Base-by-base conservation (phyloP, 306 rosid species). In the Macrotyloma uniflorum region DNA sequence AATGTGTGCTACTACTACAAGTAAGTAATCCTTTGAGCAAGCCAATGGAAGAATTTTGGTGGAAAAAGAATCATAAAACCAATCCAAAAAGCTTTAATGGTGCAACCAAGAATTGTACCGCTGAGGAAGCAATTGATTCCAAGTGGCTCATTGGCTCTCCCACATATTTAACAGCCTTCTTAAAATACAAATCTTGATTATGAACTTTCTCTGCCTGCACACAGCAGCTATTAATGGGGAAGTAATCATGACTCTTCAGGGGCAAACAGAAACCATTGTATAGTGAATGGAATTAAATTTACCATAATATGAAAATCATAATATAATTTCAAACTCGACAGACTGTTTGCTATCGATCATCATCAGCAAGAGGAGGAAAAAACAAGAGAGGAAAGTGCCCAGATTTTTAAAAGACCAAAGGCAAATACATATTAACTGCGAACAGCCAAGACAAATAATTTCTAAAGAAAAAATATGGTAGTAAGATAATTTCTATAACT, bases 101-200 rank as follows among this genome's bases (percentile, higher is more conserved):
- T 59, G 26, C 26, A 20, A 33, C 30, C 7, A n/a, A 76, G 57
- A 72, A 49, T 38, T 75, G 54, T 86, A 93, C 98, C 83, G 97
- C 98, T 5, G 98, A 94, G 54, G 98, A 94, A 70, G 98, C 95
- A 76, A 94, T 94, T 57, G 98, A 89, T 85, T 94, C 98, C 90
- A 94, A 70, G 83, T 94, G 98, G 42, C 95, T 85, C 97, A 94
- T 94, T 35, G 97, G 97, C 85, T 94, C 98, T 80, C 97, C 97
- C 36, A 89, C 97, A 77, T 78, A 80, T 87, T 89, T 94, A 80
- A 88, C 90, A 74, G 97, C 85, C 86, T 78, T 90, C 93, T 94
- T 94, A 83, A 84, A 94, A 79, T 87, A 90, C 87, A 88, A 82
- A 71, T 94, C 98, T 72, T 94, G 98, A 83, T 94, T 92, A 81